A percentile compares a stretch with the other conserved stretches of the same genome.
phyloP scores from a whole-genome alignment of 768 basidiomycete species.

The Mycena belliarum region DNA sequence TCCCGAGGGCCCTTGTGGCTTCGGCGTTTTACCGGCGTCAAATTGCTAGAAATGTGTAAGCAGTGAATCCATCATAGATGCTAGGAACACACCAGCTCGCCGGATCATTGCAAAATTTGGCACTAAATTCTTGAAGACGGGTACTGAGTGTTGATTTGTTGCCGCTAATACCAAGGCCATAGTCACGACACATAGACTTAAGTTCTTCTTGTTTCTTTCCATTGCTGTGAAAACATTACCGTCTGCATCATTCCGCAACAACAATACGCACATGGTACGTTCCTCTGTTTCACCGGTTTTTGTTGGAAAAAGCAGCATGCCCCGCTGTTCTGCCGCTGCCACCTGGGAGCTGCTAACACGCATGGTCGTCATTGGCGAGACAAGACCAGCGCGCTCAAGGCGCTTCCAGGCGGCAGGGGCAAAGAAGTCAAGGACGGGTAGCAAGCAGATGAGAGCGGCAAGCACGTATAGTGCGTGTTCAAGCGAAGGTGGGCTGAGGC shows the following conservation, averaged over 20 bases:
- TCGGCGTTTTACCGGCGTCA: background rate
- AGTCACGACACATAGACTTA: background rate
- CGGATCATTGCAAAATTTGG: slow-evolving; percentile 6
- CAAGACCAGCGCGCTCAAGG: background rate
- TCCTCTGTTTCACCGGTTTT: background rate
- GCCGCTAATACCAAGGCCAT: background rate
- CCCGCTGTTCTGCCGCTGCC: background rate
- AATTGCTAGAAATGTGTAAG: background rate
- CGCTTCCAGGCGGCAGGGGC: background rate
- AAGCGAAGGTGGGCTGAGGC: slow-evolving; percentile 4
- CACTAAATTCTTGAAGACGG: background rate
- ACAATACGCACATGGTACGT: background rate
- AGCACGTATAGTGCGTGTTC: background rate
- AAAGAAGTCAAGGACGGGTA: background rate
- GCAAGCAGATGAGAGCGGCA: background rate
- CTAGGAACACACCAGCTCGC: background rate
- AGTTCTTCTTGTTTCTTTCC: background rate
- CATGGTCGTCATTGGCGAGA: background rate
- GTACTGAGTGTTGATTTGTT: slow-evolving; percentile 1
- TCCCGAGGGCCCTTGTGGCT: slow-evolving; percentile 13
- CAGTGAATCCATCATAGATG: background rate
- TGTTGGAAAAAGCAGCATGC: background rate
- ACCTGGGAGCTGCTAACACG: background rate
- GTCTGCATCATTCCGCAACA: background rate
- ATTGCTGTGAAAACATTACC: background rate